These are phyloP conservation scores for Aspergillus intermedius DNA, from an alignment of 2,329 filamentous ascomycete genomes.

Conservation along the genomic window DNA sequence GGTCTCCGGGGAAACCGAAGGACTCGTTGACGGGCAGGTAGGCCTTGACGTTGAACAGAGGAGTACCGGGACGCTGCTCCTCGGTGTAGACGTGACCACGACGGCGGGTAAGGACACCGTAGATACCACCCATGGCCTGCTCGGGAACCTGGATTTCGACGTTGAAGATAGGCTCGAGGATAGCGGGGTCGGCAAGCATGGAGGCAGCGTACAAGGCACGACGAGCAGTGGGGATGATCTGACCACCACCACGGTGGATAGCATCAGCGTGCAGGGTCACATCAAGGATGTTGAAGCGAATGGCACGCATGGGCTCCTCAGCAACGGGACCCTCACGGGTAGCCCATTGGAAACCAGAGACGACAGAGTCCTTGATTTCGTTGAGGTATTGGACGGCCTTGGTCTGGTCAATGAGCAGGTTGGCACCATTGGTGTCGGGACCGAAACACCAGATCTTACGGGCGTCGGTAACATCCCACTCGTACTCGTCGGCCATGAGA, in stretches of 20 bases:
- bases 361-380: conserved; percentile 99
- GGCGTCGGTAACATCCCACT: conserved; percentile 99
- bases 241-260: conserved; percentile 98
- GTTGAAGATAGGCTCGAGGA: conserved; percentile 96
- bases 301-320: conserved; percentile 94
- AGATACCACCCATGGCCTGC: conserved; percentile 98
- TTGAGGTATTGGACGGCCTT: conserved; percentile 99
- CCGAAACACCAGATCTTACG: conserved; percentile 99
- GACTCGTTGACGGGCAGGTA: conserved; percentile 96
- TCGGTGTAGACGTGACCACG: conserved; percentile 99
- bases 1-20: conserved; percentile 97
- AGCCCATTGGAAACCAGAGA: conserved; percentile 99
- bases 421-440: conserved; percentile 94
- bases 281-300: conserved; percentile 99
- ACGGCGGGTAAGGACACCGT: conserved; percentile 94
- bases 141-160: conserved; percentile 99
- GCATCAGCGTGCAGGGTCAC: conserved; percentile 99
- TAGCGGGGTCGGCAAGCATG: conserved; percentile 82
- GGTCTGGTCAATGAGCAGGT: conserved; percentile 98
- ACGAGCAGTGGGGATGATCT: conserved; percentile 95
- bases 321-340: conserved; percentile 94
- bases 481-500: conserved; percentile 90
- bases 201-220: conserved; percentile 93
- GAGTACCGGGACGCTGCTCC: conserved; percentile 96
- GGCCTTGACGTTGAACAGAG: conserved; percentile 98